A percentile compares a stretch with the other conserved stretches of the same genome.
Evolutionary conservation across 1,284 basidiomycete species (phyloP).

Genomic region (Ganoderma sinense): DNA sequence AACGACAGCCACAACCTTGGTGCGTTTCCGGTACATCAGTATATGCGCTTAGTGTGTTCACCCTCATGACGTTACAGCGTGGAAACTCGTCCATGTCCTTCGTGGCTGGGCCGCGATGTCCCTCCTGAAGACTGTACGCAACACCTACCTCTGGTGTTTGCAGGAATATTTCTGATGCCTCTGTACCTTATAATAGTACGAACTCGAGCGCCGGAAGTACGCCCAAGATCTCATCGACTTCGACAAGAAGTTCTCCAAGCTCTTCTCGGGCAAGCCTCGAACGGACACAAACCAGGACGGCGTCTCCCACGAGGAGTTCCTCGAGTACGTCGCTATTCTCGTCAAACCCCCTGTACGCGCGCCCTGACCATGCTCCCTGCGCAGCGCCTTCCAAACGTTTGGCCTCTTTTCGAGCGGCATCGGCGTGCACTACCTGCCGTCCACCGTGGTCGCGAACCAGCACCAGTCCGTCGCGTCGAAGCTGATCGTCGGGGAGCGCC

Average conservation of each 20-base stretch:
- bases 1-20: slow-evolving; percentile 86
- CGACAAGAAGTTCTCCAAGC: slow-evolving; percentile 75
- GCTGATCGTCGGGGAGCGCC: slow-evolving; percentile 64
- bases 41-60: background rate
- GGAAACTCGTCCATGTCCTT: slow-evolving; percentile 81
- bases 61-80: slow-evolving; percentile 49
- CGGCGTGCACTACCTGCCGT: slow-evolving; percentile 59
- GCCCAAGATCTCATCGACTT: slow-evolving; percentile 85
- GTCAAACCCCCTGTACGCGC: background rate
- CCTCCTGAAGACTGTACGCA: slow-evolving; percentile 73
- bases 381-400: slow-evolving; percentile 64
- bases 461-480: slow-evolving; percentile 55
- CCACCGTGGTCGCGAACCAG: slow-evolving; percentile 52
- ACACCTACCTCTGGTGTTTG: slow-evolving; percentile 12
- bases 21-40: slow-evolving; percentile 34
- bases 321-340: slow-evolving; percentile 49
- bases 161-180: background rate
- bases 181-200: slow-evolving; percentile 58
- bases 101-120: slow-evolving; percentile 72
- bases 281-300: slow-evolving; percentile 63
- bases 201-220: slow-evolving; percentile 75
- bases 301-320: slow-evolving; percentile 71
- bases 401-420: slow-evolving; percentile 69
- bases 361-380: background rate
- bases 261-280: slow-evolving; percentile 81